phyloP scores from a whole-genome alignment of 768 basidiomycete genomes.

The Sporobolomyces roseus region DNA sequence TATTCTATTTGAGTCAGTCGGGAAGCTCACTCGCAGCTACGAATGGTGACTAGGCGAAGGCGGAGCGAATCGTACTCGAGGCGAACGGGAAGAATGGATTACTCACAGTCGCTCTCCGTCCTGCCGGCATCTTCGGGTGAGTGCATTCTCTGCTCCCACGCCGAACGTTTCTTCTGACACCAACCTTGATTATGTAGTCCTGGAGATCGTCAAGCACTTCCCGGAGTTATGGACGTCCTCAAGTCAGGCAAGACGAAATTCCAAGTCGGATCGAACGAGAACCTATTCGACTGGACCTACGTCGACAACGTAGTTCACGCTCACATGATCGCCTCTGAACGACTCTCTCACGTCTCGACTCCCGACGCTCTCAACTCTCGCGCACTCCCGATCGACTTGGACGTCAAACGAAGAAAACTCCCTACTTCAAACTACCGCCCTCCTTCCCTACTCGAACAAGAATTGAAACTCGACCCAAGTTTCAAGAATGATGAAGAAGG shows the following conservation, averaged over 20 bases:
- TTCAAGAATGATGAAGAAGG: slow-evolving; percentile 24
- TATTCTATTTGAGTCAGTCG: background rate
- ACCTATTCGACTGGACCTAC: slow-evolving; percentile 94
- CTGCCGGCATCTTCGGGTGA: slow-evolving; percentile 93
- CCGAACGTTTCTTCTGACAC: background rate
- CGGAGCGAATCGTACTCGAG: slow-evolving; percentile 72
- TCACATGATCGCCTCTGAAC: slow-evolving; percentile 89
- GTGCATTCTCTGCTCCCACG: slow-evolving; percentile 43
- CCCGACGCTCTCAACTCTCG: slow-evolving; percentile 51
- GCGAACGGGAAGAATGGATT: slow-evolving; percentile 83
- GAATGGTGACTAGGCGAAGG: slow-evolving; percentile 58
- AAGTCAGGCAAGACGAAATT: slow-evolving; percentile 78
- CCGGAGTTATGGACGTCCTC: slow-evolving; percentile 73
- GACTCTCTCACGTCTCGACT: slow-evolving; percentile 53
- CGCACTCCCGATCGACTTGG: slow-evolving; percentile 46
- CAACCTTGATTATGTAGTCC: slow-evolving; percentile 56
- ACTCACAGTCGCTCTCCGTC: slow-evolving; percentile 81
- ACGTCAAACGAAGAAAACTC: slow-evolving; percentile 30
- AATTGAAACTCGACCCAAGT: slow-evolving; percentile 31
- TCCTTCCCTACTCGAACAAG: slow-evolving; percentile 19
- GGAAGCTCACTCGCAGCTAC: background rate
- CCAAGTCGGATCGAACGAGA: slow-evolving; percentile 89
- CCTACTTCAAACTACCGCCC: slow-evolving; percentile 40
- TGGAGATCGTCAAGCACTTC: slow-evolving; percentile 81
- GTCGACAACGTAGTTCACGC: slow-evolving; percentile 92